Base-by-base conservation (phyloP, 345 rosid genomes). In the Acer campestre region DNA sequence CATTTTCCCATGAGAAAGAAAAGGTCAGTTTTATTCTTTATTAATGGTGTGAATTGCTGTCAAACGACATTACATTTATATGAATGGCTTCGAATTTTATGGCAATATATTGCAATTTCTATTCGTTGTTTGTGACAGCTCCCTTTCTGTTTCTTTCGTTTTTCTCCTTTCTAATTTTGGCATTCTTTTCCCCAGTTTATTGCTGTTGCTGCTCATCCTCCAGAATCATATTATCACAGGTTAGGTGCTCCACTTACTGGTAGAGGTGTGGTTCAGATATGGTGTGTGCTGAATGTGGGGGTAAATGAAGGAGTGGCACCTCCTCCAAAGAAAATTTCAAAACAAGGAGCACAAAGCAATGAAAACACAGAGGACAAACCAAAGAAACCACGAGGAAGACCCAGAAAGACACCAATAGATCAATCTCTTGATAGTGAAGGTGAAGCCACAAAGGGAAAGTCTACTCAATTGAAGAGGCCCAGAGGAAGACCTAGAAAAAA, bases 131-230 rank as follows among this genome's bases (percentile, higher is more conserved):
- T 38, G 29, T 71, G 76, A 59, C 44, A 59, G 27, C 63, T 18
- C 7, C 64, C 67, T 56, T 56, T 63, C 20, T 7, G 3, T 67
- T 76, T 46, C 38, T 35, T 35, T 35, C 38, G 6, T 4, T 7
- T 31, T 46, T 27, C 11, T 48, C 17, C 13, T 40, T 44, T 66
- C 40, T 53, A n/a, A 53, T 38, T 74, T 74, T 75, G 62, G 13
- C 58, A 17, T 64, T 67, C 20, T 10, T 17, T 62, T 44, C 55
- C 64, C 74, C 87, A 94, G 98, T 96, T 89, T 86, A 83, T 96
- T 82, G 98, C 97, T 68, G 88, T 94, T 78, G 89, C 95, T 83
- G 88, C 97, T 82, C 99, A 94, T 89, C 96, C 97, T 67, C 89
- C 95, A 67, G 94, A 85, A 65, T 88, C 97, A 68, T 90, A 79